These are phyloP conservation scores for Boletus patriciae DNA, from an alignment of 768 basidiomycete genomes.

Conservation along the genomic window DNA sequence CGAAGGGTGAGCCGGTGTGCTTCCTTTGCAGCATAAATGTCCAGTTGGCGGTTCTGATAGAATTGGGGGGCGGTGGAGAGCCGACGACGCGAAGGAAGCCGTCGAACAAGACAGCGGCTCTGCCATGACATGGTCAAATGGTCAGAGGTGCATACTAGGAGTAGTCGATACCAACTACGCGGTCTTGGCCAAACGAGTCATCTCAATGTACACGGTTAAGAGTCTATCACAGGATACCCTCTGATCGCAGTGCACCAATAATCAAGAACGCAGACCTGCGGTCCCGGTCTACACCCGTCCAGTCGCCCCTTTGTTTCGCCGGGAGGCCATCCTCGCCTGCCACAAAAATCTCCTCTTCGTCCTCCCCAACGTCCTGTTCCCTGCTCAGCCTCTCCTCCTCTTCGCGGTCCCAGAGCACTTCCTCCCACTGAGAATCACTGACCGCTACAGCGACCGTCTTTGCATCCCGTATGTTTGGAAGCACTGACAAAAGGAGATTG, in stretches of 20 bases:
- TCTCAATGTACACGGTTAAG: not conserved
- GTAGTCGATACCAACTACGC: not conserved
- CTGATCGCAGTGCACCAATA: slow-evolving; percentile 70
- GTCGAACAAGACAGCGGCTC: slow-evolving; percentile 9
- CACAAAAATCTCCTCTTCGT: slow-evolving; percentile 57
- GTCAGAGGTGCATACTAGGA: slow-evolving; percentile 5
- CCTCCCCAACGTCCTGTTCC: slow-evolving; percentile 21
- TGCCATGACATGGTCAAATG: slow-evolving; percentile 27
- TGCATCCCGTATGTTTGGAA: slow-evolving; percentile 71
- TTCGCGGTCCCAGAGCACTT: slow-evolving; percentile 74
- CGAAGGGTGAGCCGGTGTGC: slow-evolving; percentile 72
- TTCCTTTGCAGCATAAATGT: slow-evolving; percentile 73
- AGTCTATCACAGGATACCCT: slow-evolving; percentile 55
- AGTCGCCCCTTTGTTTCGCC: slow-evolving; percentile 57
- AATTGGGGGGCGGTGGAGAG: slow-evolving; percentile 56
- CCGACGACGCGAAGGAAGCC: slow-evolving; percentile 14
- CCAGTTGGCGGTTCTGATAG: slow-evolving; percentile 81
- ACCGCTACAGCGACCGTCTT: slow-evolving; percentile 77
- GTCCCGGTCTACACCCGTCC: slow-evolving; percentile 78
- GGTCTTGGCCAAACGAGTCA: not conserved
- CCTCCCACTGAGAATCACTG: slow-evolving; percentile 77
- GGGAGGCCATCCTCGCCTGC: slow-evolving; percentile 57
- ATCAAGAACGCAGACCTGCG: slow-evolving; percentile 77
- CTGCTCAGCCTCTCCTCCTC: slow-evolving; percentile 47
- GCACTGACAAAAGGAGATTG: slow-evolving; percentile 69